Percentiles rank a stretch among this genome's conserved stretches.
Evolutionary conservation across 179 eudicot species (phyloP).

Genomic region (Amaranthus tricolor): DNA sequence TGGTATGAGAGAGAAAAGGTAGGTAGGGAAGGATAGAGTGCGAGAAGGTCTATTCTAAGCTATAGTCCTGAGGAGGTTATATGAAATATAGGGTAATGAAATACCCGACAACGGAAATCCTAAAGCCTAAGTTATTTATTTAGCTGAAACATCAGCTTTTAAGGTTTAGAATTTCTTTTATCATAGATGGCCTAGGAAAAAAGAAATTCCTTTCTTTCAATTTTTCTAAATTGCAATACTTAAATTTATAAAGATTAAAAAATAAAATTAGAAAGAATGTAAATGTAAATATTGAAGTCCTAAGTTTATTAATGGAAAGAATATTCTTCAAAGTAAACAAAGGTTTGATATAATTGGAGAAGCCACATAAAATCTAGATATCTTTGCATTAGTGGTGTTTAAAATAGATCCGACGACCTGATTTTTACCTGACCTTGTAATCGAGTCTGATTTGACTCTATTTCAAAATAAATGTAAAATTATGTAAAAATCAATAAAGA

Average conservation of each 20-base stretch:
- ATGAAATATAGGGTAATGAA: slow-evolving; percentile 8
- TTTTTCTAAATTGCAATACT: not conserved
- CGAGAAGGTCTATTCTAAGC: not conserved
- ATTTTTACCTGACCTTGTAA: no score
- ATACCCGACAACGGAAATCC: slow-evolving; percentile 32
- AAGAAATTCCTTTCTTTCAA: slow-evolving; percentile 60
- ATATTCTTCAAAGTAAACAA: slow-evolving; percentile 25
- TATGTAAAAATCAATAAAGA: no score
- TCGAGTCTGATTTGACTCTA: accelerated
- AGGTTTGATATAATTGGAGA: slow-evolving; percentile 9
- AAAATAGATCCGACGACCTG: no score
- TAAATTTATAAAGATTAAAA: not conserved
- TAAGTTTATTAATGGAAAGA: slow-evolving; percentile 19
- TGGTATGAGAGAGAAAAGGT: no score
- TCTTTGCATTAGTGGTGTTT: not conserved
- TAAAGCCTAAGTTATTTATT: slow-evolving; percentile 38
- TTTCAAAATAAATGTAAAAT: no score
- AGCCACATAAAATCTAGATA: not conserved
- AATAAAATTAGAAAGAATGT: not conserved
- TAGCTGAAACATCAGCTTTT: slow-evolving; percentile 42
- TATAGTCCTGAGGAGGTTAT: not conserved
- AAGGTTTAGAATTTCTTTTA: slow-evolving; percentile 58
- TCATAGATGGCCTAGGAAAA: slow-evolving; percentile 38
- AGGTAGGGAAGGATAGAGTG: not conserved
- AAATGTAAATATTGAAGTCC: not conserved